These are phyloP conservation scores for Plasmodium relictum DNA, from an alignment of 169 alveolate genomes.

Conservation along the genomic window DNA sequence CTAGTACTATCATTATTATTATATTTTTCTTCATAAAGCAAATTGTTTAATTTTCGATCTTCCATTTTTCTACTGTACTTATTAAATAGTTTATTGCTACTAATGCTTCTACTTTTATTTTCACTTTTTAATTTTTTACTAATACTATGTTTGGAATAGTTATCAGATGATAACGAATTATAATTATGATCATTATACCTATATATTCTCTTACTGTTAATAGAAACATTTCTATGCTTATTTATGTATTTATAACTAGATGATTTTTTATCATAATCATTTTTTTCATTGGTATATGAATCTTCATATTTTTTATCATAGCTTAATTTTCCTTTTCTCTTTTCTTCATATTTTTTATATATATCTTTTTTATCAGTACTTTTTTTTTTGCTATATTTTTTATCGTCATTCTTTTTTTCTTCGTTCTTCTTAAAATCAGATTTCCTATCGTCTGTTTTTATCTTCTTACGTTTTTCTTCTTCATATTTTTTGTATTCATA, in stretches of 20 bases:
- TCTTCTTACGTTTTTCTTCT: slow-evolving; percentile 35
- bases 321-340: slow-evolving; percentile 26
- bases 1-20: slow-evolving; percentile 11
- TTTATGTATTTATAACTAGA: slow-evolving; percentile 7
- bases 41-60: not conserved
- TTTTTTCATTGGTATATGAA: slow-evolving; percentile 17
- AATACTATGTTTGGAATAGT: not conserved
- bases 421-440: not conserved
- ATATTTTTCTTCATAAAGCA: not conserved
- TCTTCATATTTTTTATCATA: slow-evolving; percentile 32
- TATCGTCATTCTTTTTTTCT: not conserved
- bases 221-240: not conserved
- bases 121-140: not conserved
- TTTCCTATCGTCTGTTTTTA: slow-evolving; percentile 32
- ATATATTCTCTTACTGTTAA: not conserved
- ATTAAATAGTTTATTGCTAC: not conserved
- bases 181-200: not conserved
- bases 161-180: not conserved
- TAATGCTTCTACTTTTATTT: slow-evolving; percentile 4
- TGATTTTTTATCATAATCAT: slow-evolving; percentile 34
- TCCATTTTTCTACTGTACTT: not conserved
- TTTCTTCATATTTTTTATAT: slow-evolving; percentile 16
- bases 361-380: slow-evolving; percentile 15
- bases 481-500: slow-evolving; percentile 5
- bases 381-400: slow-evolving; percentile 11